Percentiles rank a stretch among this genome's conserved stretches.
Evolutionary conservation across 129 eudicot species (phyloP).

Genomic region (Flaveria sonorensis): DNA sequence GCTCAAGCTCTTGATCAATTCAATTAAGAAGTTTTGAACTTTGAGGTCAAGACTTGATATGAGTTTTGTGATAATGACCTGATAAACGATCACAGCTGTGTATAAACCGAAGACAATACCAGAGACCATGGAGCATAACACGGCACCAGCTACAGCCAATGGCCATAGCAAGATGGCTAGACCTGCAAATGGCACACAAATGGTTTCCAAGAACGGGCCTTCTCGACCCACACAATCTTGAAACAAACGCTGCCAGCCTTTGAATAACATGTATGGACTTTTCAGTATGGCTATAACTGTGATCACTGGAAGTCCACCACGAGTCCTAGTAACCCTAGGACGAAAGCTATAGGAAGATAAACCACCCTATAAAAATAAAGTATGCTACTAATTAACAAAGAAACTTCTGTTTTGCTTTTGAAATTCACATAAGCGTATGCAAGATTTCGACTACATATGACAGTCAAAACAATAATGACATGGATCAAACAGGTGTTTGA

Average conservation of each 20-base stretch:
- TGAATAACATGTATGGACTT: conserved; percentile 86
- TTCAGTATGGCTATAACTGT: conserved; percentile 62
- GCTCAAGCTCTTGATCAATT: background rate
- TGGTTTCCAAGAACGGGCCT: conserved; percentile 93
- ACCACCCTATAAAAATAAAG: conserved; percentile 49
- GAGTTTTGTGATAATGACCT: conserved; percentile 45
- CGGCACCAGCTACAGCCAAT: conserved; percentile 84
- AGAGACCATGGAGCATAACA: conserved; percentile 69
- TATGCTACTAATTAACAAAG: background rate
- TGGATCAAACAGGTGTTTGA: background rate
- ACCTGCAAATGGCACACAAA: conserved; percentile 98
- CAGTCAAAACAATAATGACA: background rate
- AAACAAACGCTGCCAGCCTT: conserved; percentile 90
- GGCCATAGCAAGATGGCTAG: conserved; percentile 97
- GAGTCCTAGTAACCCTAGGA: conserved; percentile 62
- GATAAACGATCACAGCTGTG: conserved; percentile 77
- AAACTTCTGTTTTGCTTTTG: background rate
- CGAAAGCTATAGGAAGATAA: conserved; percentile 55
- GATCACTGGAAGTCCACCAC: conserved; percentile 68
- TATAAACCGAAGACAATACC: conserved; percentile 74
- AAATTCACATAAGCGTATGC: background rate
- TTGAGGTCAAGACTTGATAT: conserved; percentile 29
- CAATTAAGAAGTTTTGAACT: background rate
- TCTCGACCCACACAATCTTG: conserved; percentile 94
- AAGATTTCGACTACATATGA: background rate